phyloP scores from a whole-genome alignment of 352 stramenopile genomes.

The Globisporangium alternatum region DNA sequence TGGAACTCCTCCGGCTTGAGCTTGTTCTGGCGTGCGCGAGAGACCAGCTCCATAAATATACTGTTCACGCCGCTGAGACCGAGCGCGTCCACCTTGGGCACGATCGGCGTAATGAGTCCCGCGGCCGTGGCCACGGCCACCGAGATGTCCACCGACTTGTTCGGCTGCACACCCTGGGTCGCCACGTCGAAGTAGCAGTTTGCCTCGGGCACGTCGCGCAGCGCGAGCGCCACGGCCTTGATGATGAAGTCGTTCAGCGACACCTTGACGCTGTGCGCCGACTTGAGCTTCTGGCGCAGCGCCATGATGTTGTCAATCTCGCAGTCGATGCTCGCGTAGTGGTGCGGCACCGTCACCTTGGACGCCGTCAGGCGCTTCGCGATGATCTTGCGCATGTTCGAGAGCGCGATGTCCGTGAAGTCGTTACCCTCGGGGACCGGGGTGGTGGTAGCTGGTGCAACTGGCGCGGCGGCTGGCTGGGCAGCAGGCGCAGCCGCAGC shows the following conservation, averaged over 20 bases:
- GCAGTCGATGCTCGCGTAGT: slow-evolving; percentile 96
- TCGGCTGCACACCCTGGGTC: slow-evolving; percentile 67
- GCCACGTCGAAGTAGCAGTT: slow-evolving; percentile 79
- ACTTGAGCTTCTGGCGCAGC: slow-evolving; percentile 93
- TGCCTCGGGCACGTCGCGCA: slow-evolving; percentile 96
- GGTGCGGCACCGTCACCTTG: slow-evolving; percentile 96
- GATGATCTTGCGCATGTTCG: slow-evolving; percentile 99
- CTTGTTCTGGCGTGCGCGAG: slow-evolving; percentile 93
- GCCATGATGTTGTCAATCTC: slow-evolving; percentile 90
- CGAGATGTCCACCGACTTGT: slow-evolving; percentile 94
- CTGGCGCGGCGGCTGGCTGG: not conserved
- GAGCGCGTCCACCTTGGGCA: slow-evolving; percentile 92
- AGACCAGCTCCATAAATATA: slow-evolving; percentile 97
- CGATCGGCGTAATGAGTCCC: slow-evolving; percentile 98
- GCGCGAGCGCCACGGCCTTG: slow-evolving; percentile 94
- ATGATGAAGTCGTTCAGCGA: slow-evolving; percentile 99
- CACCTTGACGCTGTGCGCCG: slow-evolving; percentile 93
- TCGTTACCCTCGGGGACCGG: slow-evolving; percentile 24
- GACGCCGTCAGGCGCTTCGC: slow-evolving; percentile 96
- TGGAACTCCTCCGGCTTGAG: slow-evolving; percentile 99
- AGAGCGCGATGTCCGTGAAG: slow-evolving; percentile 86
- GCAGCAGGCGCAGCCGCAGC: slow-evolving; percentile 1
- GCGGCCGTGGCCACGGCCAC: slow-evolving; percentile 97
- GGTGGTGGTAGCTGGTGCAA: slow-evolving; percentile 2
- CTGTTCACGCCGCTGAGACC: slow-evolving; percentile 93